Conservation (phyloP, 2,329 filamentous ascomycete genomes). For the Cercospora canescens region DNA sequence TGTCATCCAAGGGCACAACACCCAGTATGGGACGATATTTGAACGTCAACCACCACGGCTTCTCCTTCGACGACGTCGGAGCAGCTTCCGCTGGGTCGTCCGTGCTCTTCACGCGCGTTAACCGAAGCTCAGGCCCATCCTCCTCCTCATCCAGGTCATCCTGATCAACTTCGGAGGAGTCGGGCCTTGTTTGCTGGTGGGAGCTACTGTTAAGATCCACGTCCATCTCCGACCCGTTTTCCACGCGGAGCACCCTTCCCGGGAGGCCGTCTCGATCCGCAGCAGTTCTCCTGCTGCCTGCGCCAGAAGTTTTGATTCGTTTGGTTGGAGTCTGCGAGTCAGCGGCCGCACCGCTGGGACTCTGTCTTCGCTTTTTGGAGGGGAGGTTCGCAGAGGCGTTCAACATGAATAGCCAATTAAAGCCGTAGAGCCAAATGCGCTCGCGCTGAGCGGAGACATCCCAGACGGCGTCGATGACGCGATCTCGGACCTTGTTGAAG, state of each 20-base stretch:
- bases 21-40: slow-evolving; percentile 95
- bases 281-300: slow-evolving; percentile 55
- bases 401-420: slow-evolving; percentile 88
- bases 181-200: slow-evolving; percentile 38
- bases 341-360: slow-evolving; percentile 23
- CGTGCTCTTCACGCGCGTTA: slow-evolving; percentile 17
- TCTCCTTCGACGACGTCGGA: slow-evolving; percentile 14
- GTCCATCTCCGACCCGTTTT: slow-evolving; percentile 32
- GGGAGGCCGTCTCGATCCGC: slow-evolving; percentile 32
- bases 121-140: slow-evolving; percentile 26
- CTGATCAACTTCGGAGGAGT: slow-evolving; percentile 42
- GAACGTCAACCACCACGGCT: slow-evolving; percentile 74
- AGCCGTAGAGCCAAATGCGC: slow-evolving; percentile 84
- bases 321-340: slow-evolving; percentile 27
- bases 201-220: slow-evolving; percentile 11
- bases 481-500: slow-evolving; percentile 73
- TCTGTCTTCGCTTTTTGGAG: slow-evolving; percentile 31
- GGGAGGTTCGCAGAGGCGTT: slow-evolving; percentile 72
- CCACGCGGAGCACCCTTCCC: slow-evolving; percentile 29
- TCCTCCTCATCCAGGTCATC: slow-evolving; percentile 31
- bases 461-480: slow-evolving; percentile 84
- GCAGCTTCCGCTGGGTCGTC: slow-evolving; percentile 25
- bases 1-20: slow-evolving; percentile 55
- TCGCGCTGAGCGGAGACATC: slow-evolving; percentile 58
- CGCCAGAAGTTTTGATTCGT: slow-evolving; percentile 48